Base-by-base conservation (phyloP, 345 rosid genomes). In the Gynandropsis gynandra region DNA sequence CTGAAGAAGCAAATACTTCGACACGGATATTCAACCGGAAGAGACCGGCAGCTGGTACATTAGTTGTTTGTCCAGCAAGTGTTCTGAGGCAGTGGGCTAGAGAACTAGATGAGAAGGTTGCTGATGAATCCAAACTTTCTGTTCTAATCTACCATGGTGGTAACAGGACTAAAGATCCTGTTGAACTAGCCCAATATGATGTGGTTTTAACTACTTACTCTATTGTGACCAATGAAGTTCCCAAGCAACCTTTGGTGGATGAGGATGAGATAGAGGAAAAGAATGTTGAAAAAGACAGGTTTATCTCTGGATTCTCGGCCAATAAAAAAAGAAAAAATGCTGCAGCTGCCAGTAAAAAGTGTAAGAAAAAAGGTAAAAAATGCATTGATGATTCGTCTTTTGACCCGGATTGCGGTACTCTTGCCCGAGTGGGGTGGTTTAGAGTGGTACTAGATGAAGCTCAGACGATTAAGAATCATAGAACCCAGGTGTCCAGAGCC, bases 401-500 rank as follows among this genome's bases (percentile, higher is more conserved):
- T 65, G 96, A 85, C 48, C 61, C 58, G 70, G 80, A 71, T 29
- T 66, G 59, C 46, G 96, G 96, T 65, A 55, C 96, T 14, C 80
- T 87, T 65, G 95, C 96, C 45, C 82, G 66, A 70, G 93, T 87
- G 36, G 69, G 68, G 54, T 92, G 96, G 96, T 64, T 62, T 50
- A 74, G 98, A 76, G 87, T 90, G 61, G 73, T 92, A 52, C 76
- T 87, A 44, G 96, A 92, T 79, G 98, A 92, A 72, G 98, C 98
- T 61, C 98, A 92, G 71, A 87, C 95, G 10, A 90, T 90, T 59
- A 90, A 92, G 68, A 92, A 90, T 70, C 96, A 90, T 59, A 72
- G 96, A 57, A 90, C 98, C 15, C 98, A 83, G 76, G 98, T 87
- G 46, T 89, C 98, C 59, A 80, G 96, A 73, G 98, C 98, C 46